Evolutionary conservation across 2,329 filamentous ascomycete species (phyloP), one percentile per base, ranked within the genome.

Genomic region (Scopulariopsis brevicaulis): DNA sequence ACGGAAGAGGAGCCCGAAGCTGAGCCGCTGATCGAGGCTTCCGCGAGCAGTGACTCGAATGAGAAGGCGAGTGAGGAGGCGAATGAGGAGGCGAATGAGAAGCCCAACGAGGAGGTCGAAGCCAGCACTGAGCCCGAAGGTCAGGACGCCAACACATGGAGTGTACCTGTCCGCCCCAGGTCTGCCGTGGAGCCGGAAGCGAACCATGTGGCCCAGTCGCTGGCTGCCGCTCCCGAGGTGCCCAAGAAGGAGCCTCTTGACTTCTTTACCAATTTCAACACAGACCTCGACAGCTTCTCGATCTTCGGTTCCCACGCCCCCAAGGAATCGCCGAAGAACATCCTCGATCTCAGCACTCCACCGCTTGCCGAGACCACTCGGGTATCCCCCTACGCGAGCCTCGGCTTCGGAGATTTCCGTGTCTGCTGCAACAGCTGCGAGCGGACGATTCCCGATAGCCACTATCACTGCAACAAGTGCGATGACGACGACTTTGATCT

Each of bases 341-440:
- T 46, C 15, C 40, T 46, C 40, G 40, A 46, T n/a, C 14, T 46
- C 40, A n/a, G 40, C 18, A n/a, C 40, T 15, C 40, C 40, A 7
- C 15, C 40, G 14, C 5, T 18, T 18, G 20, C 11, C 6, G 46
- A 50, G 46, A 50, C n/a, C 46, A 20, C 37, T 40, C 37, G 46
- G 22, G 46, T 50, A 20, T 50, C 20, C n/a, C 46, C 46, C 6
- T 50, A 50, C 46, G 46, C 46, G 5, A 50, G n/a, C 24, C 51
- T 48, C 37, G 51, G 53, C 34, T 54, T 35, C 20, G 53, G 53
- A 22, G 80, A 53, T 24, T 96, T 92, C 72, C 88, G 89, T 14
- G 91, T 99, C 52, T 96, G 89, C 77, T 99, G 94, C 82, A 97
- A 99, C 75, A 81, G 83, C 69, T 99, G 94, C 72, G 87, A 90